Base-by-base conservation (phyloP, 2,329 filamentous ascomycete species). In the Orbilia blumenaviensis region DNA sequence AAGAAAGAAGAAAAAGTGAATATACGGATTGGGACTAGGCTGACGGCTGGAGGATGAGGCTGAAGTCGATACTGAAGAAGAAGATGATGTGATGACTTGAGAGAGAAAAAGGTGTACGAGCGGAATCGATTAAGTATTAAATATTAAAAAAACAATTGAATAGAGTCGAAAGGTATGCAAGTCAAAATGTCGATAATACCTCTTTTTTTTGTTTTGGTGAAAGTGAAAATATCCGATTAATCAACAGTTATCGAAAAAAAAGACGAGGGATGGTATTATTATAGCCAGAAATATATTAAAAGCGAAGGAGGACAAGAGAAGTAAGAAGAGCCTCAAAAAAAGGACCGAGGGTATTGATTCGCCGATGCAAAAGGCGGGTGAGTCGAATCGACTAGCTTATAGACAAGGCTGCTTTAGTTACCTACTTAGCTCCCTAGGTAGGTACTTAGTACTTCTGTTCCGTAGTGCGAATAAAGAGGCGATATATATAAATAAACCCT, bases 41-140 rank as follows among this genome's bases (percentile, higher is more conserved):
- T n/a, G n/a, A n/a, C n/a, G n/a, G 16, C 25, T 36, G 14, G n/a
- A 38, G 1, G 52, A 68, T 48, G 64, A 60, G 64, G 52, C 63
- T 54, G 42, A 46, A 23, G 2, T 44, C n/a, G 50, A 48, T 50
- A 44, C 23, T 25, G 23, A 34, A 18, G 25, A 18, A 50, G n/a
- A 64, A 12, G 18, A 52, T 21, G 3, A 16, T 2, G 4, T 8
- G n/a, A 42, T 42, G n/a, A 41, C 21, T 42, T 16, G 34, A 16
- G 34, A 18, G 2, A 1, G 10, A 54, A 54, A 54, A n/a, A n/a
- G n/a, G 46, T 29, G 21, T 36, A 14, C 48, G 27, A 16, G 48
- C 60, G 64, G 32, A 25, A 56, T 38, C 52, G 52, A 69, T 71
- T 63, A 63, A 29, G 52, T 71, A 69, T 69, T 69, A 62, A 41